Conservation (phyloP, 116 monocot genomes). For the Papilionanthe hybrid region DNA sequence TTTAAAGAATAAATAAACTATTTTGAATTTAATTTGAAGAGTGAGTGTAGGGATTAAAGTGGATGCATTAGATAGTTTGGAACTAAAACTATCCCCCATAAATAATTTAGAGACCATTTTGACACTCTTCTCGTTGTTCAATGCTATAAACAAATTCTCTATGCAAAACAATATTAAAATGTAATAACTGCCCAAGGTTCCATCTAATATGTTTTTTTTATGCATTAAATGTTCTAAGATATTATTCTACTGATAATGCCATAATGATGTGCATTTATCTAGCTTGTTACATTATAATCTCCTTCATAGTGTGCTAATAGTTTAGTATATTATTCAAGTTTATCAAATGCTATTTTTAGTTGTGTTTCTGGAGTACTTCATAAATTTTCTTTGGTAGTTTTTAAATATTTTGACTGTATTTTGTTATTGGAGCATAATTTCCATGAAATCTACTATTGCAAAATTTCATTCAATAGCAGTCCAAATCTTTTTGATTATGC, state of each 20-base stretch:
- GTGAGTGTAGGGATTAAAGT: too few species aligned
- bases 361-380: neutral
- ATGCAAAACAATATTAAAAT: neutral
- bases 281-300: neutral
- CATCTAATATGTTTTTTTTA: neutral
- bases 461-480: neutral
- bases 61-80: too few species aligned
- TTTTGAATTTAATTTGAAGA: too few species aligned
- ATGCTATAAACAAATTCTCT: neutral
- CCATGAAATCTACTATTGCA: neutral
- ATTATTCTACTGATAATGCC: neutral
- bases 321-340: neutral
- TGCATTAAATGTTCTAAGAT: neutral
- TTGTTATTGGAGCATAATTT: neutral
- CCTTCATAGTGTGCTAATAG: neutral
- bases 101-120: too few species aligned
- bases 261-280: neutral
- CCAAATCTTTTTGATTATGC: neutral
- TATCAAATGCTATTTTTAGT: neutral
- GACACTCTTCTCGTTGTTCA: neutral
- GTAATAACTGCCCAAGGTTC: neutral
- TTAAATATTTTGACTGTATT: neutral
- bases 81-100: too few species aligned
- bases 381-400: neutral
- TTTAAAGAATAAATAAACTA: too few species aligned